These are phyloP conservation scores for Penicillium cinerascens DNA, from an alignment of 495 filamentous ascomycete species.

Conservation along the genomic window DNA sequence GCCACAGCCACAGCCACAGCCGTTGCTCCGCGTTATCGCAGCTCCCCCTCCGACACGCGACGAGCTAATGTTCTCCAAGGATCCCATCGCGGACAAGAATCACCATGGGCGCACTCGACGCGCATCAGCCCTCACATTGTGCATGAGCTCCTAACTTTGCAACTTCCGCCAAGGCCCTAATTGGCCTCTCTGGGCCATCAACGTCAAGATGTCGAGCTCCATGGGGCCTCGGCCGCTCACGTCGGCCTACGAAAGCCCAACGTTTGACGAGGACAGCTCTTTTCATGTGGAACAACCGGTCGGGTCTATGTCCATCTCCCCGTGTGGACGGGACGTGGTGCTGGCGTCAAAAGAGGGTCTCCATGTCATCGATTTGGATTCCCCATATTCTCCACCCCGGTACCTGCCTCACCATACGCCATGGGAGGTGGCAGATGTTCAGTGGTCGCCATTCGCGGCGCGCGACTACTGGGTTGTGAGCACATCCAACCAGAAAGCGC, in stretches of 20 bases:
- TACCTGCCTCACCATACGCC: conserved; percentile 80
- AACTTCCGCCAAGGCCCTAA: conserved; percentile 10
- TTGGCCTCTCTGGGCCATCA: conserved; percentile 11
- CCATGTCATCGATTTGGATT: conserved; percentile 91
- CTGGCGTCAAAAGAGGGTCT: conserved; percentile 83
- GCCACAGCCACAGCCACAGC: conserved; percentile 13
- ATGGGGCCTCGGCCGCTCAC: conserved; percentile 40
- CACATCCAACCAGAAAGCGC: conserved; percentile 89
- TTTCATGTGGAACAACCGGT: conserved; percentile 79
- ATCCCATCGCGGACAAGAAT: neutral
- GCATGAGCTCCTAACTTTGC: conserved; percentile 1
- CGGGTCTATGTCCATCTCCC: conserved; percentile 81
- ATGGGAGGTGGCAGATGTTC: conserved; percentile 98
- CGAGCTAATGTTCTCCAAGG: neutral
- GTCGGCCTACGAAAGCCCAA: conserved; percentile 80
- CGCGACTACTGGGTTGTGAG: conserved; percentile 92
- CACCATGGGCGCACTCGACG: neutral
- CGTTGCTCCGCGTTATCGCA: conserved; percentile 17
- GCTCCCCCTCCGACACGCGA: conserved; percentile 10
- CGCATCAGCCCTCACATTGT: neutral
- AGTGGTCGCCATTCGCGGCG: conserved; percentile 91
- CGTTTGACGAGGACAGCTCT: conserved; percentile 78
- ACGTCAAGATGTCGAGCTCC: conserved; percentile 38
- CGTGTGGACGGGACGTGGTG: conserved; percentile 87
- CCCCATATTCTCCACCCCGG: conserved; percentile 81